These are phyloP conservation scores for Colletotrichum sp. DNA, from an alignment of 2,329 filamentous ascomycete species.

Conservation along the genomic window DNA sequence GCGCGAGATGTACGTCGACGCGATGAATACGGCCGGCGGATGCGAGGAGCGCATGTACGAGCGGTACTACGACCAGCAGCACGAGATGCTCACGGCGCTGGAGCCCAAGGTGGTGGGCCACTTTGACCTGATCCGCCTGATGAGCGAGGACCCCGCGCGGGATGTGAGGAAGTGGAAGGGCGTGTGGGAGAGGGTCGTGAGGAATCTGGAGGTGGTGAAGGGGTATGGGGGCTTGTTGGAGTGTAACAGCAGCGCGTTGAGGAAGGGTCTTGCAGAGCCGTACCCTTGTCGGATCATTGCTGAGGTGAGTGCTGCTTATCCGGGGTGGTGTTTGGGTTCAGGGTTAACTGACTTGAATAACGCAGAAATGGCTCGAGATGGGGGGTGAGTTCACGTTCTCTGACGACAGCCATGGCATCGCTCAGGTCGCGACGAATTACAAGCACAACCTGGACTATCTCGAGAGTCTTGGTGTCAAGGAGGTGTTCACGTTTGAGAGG, in stretches of 20 bases:
- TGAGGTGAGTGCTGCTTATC: slow-evolving; percentile 57
- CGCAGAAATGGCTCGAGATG: slow-evolving; percentile 71
- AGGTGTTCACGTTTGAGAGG: slow-evolving; percentile 64
- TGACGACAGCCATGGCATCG: slow-evolving; percentile 91
- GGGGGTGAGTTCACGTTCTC: slow-evolving; percentile 88
- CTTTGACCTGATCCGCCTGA: slow-evolving; percentile 87
- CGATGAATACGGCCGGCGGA: slow-evolving; percentile 56
- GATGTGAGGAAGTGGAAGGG: slow-evolving; percentile 61
- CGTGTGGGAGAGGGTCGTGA: slow-evolving; percentile 76
- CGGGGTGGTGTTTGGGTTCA: neutral
- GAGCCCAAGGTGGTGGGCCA: slow-evolving; percentile 85
- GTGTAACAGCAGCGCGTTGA: slow-evolving; percentile 84
- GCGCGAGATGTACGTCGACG: slow-evolving; percentile 66
- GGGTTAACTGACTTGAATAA: neutral
- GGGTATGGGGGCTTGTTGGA: slow-evolving; percentile 84
- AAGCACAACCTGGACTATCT: slow-evolving; percentile 72
- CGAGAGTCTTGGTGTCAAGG: slow-evolving; percentile 65
- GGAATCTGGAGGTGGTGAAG: slow-evolving; percentile 76
- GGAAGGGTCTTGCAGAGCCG: slow-evolving; percentile 90
- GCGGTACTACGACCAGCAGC: slow-evolving; percentile 88
- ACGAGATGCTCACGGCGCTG: slow-evolving; percentile 76
- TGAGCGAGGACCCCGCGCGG: slow-evolving; percentile 72
- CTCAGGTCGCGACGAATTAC: slow-evolving; percentile 89
- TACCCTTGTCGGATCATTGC: slow-evolving; percentile 85
- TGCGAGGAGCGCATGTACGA: slow-evolving; percentile 76